Evolutionary conservation across 768 basidiomycete species (phyloP).

Genomic region (Lyophyllum semitale): DNA sequence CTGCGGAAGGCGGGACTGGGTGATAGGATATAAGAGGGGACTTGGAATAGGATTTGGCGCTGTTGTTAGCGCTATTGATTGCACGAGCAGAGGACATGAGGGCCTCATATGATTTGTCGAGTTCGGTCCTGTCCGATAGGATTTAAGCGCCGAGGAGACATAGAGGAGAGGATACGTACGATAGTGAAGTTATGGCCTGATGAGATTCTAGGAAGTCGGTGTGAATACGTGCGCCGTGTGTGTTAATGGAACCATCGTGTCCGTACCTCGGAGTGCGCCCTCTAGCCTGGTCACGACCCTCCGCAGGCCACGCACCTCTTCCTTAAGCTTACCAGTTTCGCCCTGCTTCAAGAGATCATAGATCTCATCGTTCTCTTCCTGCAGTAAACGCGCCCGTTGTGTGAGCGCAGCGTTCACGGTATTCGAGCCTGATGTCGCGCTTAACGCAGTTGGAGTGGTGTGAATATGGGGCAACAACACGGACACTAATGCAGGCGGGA

Average conservation of each 20-base stretch:
- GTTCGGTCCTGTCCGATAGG: constrained; percentile 54
- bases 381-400: constrained; percentile 69
- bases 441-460: constrained; percentile 32
- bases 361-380: constrained; percentile 87
- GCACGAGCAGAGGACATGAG: constrained; percentile 49
- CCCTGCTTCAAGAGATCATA: constrained; percentile 73
- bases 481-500: constrained; percentile 72
- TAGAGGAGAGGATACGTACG: constrained; percentile 51
- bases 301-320: constrained; percentile 73
- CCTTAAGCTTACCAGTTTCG: constrained; percentile 81
- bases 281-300: constrained; percentile 71
- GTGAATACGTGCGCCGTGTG: constrained; percentile 9
- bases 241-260: not conserved
- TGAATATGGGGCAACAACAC: constrained; percentile 69
- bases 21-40: constrained; percentile 52
- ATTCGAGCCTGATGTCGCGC: constrained; percentile 38
- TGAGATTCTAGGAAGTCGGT: constrained; percentile 64
- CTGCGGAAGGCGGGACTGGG: constrained; percentile 24
- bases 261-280: constrained; percentile 72
- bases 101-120: constrained; percentile 76
- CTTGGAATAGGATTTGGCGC: constrained; percentile 41
- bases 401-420: constrained; percentile 75
- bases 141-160: constrained; percentile 16
- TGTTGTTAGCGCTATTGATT: constrained; percentile 32
- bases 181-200: constrained; percentile 64